phyloP scores from a whole-genome alignment of 2,329 filamentous ascomycete species.

The Verticillium isaacii region DNA sequence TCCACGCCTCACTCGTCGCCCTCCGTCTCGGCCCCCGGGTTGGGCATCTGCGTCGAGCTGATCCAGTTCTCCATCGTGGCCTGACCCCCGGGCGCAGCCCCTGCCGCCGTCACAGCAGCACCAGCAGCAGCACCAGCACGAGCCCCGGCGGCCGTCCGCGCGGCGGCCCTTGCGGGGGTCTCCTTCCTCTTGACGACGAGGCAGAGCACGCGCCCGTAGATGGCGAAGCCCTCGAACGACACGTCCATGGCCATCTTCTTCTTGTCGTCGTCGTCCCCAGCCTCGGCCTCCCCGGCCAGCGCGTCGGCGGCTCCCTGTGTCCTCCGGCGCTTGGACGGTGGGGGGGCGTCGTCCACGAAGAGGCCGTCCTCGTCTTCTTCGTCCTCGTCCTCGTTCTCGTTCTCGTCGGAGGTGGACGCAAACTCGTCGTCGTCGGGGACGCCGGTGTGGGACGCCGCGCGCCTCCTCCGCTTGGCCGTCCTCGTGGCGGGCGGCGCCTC shows the following conservation, averaged over 20 bases:
- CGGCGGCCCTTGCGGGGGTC: constrained; percentile 21
- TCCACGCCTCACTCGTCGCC: background rate
- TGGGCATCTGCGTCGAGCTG: constrained; percentile 65
- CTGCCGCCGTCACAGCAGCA: constrained; percentile 15
- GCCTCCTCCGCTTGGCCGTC: constrained; percentile 18
- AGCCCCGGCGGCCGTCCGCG: background rate
- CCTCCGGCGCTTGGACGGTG: constrained; percentile 40
- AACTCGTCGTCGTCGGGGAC: constrained; percentile 23
- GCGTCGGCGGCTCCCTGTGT: constrained; percentile 30
- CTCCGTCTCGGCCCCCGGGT: constrained; percentile 26
- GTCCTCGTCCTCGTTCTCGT: constrained; percentile 21
- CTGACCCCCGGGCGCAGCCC: constrained; percentile 53
- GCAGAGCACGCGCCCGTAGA: constrained; percentile 89
- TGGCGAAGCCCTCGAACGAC: constrained; percentile 90
- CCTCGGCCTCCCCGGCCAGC: background rate
- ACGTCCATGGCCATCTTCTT: constrained; percentile 87
- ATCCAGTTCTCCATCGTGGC: constrained; percentile 84
- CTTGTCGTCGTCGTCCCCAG: constrained; percentile 66
- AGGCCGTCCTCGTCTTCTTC: constrained; percentile 30
- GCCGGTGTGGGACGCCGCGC: constrained; percentile 5
- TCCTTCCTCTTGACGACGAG: constrained; percentile 79
- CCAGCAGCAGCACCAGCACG: background rate
- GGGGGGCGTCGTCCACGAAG: constrained; percentile 17
- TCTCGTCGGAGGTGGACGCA: constrained; percentile 22
- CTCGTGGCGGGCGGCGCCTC: constrained; percentile 12